A percentile compares a stretch with the other conserved stretches of the same genome.
Conservation (phyloP, 352 stramenopile genomes). For the Globisporangium nodosum region DNA sequence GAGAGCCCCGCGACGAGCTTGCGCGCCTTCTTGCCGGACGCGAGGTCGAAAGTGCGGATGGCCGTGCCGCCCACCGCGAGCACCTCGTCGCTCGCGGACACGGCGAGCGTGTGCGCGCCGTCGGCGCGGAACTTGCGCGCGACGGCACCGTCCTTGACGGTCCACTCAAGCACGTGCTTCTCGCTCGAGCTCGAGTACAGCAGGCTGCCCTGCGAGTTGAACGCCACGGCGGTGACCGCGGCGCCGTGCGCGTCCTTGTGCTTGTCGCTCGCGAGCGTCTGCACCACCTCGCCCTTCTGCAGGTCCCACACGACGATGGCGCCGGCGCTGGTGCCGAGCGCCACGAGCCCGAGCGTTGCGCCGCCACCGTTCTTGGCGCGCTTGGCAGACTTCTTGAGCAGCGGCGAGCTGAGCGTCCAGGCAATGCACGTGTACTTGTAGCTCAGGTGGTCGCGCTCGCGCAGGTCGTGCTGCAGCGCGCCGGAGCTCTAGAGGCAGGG, state of each 20-base stretch:
- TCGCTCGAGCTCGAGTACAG: constrained; percentile 68
- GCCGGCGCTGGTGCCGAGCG: constrained; percentile 67
- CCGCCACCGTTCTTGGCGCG: constrained; percentile 24
- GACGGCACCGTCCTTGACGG: constrained; percentile 41
- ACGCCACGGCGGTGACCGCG: constrained; percentile 58
- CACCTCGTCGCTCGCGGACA: constrained; percentile 58
- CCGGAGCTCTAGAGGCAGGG: constrained; percentile 30
- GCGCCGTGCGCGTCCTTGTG: constrained; percentile 34
- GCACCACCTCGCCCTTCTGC: constrained; percentile 53
- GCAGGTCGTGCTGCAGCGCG: constrained; percentile 65
- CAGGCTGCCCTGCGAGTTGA: constrained; percentile 61
- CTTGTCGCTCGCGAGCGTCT: constrained; percentile 45
- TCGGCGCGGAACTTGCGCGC: constrained; percentile 63
- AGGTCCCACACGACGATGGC: constrained; percentile 71
- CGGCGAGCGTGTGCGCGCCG: constrained; percentile 55
- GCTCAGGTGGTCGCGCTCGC: constrained; percentile 78
- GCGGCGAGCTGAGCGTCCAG: constrained; percentile 46
- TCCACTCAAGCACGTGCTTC: constrained; percentile 80
- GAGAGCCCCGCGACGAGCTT: constrained; percentile 72
- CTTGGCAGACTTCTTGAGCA: constrained; percentile 38
- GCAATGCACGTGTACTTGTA: constrained; percentile 78
- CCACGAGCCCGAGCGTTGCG: constrained; percentile 41
- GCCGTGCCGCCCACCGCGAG: constrained; percentile 56
- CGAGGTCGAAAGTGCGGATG: constrained; percentile 72
- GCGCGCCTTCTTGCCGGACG: constrained; percentile 72